Evolutionary conservation across 2,329 filamentous ascomycete species (phyloP).

Genomic region (Didymella pinodella): DNA sequence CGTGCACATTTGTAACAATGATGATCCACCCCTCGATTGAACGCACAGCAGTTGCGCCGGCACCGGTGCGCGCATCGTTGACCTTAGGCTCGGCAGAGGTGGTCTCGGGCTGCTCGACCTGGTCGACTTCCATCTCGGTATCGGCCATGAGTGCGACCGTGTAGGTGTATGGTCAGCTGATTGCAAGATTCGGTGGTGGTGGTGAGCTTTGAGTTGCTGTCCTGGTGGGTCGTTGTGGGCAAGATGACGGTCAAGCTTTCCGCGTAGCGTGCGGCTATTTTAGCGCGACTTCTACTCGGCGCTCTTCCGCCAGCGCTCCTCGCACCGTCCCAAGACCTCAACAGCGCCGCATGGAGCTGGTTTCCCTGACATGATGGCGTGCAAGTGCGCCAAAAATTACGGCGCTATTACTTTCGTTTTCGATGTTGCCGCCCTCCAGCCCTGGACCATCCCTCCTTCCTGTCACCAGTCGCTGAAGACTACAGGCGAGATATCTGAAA

Average conservation of each 20-base stretch:
- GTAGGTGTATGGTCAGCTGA: slow-evolving; percentile 8
- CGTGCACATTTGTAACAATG: slow-evolving; percentile 85
- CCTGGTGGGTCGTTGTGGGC: slow-evolving; percentile 20
- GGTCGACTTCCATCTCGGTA: slow-evolving; percentile 56
- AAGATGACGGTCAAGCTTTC: slow-evolving; percentile 21
- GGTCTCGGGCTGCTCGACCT: slow-evolving; percentile 44
- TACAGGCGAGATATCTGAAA: slow-evolving; percentile 4
- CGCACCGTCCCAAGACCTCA: slow-evolving; percentile 10
- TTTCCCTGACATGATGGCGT: slow-evolving; percentile 8
- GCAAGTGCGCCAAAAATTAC: neutral
- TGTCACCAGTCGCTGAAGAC: neutral
- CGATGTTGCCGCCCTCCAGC: neutral
- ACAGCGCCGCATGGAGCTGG: neutral
- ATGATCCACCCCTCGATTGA: slow-evolving; percentile 92
- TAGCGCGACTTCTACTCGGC: slow-evolving; percentile 4
- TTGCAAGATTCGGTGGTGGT: slow-evolving; percentile 14
- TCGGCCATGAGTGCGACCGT: slow-evolving; percentile 51
- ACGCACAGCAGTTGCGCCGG: slow-evolving; percentile 80
- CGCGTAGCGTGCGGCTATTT: slow-evolving; percentile 13
- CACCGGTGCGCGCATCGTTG: slow-evolving; percentile 73
- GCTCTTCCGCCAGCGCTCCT: neutral
- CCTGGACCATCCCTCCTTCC: neutral
- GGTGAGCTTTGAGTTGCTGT: slow-evolving; percentile 11
- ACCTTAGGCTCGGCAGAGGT: slow-evolving; percentile 58
- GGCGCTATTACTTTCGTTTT: neutral